Percentiles rank a stretch among this genome's conserved stretches.
Evolutionary conservation across 768 basidiomycete species (phyloP).

Genomic region (Daedaleopsis nitida): DNA sequence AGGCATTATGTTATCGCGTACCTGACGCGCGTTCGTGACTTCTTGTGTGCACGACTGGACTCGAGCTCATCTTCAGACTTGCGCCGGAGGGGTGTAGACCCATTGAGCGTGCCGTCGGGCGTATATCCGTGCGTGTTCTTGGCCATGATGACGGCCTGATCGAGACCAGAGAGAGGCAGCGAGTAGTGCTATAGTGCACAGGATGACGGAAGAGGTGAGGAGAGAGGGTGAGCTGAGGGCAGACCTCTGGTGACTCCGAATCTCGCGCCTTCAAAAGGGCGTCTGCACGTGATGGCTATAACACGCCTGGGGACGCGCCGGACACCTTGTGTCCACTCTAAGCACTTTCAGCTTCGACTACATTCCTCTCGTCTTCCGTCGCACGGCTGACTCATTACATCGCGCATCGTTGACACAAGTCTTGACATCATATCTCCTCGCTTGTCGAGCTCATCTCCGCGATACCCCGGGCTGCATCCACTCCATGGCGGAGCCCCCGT

Average conservation of each 20-base stretch:
- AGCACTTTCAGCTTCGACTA: too few species aligned
- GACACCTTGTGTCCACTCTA: neutral
- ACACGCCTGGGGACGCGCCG: neutral
- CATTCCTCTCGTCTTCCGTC: neutral
- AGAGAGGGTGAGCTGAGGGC: neutral
- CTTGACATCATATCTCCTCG: neutral
- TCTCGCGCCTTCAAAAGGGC: neutral
- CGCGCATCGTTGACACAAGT: neutral
- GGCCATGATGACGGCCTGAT: constrained; percentile 12
- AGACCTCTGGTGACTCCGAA: neutral
- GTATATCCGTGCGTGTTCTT: constrained; percentile 17
- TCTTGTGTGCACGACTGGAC: constrained; percentile 53
- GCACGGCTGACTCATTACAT: neutral
- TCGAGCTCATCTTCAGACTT: constrained; percentile 63
- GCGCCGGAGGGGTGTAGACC: constrained; percentile 54
- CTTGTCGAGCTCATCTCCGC: neutral
- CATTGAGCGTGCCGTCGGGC: constrained; percentile 23
- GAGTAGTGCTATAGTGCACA: neutral
- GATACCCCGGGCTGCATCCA: neutral
- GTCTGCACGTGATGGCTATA: neutral
- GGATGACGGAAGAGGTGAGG: neutral
- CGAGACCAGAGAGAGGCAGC: neutral
- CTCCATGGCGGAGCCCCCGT: constrained; percentile 38
- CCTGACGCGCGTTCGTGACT: constrained; percentile 76
- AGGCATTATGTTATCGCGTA: constrained; percentile 29